Percentiles rank a stretch among this genome's conserved stretches.
These are phyloP conservation scores for Nicotiana undulata DNA, from an alignment of 257 asterid genomes.

Conservation along the genomic window DNA sequence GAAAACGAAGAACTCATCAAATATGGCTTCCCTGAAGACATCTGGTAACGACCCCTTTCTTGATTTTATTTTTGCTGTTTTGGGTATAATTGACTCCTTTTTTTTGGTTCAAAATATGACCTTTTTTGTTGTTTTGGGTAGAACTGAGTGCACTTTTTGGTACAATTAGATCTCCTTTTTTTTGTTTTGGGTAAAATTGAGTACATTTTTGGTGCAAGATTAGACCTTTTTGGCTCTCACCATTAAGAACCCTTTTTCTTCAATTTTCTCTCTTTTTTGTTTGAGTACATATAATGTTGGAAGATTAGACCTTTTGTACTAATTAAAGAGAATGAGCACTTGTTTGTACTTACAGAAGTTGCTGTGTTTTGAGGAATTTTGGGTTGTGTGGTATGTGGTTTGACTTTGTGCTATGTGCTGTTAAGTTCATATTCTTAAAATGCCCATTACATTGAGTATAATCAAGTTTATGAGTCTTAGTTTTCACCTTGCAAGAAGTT, in stretches of 20 bases:
- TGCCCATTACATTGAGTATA: not conserved
- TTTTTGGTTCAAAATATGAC: not conserved
- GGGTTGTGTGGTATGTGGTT: not conserved
- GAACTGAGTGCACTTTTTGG: not conserved
- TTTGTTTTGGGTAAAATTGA: not conserved
- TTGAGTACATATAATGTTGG: not conserved
- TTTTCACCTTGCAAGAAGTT: too few species aligned
- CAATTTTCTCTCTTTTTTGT: too few species aligned
- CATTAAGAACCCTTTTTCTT: too few species aligned
- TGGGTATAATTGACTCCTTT: not conserved
- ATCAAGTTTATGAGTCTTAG: too few species aligned
- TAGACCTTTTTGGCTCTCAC: not conserved
- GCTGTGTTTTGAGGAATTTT: not conserved
- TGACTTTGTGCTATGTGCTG: not conserved
- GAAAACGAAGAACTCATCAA: constrained; percentile 98
- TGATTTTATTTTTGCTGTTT: not conserved
- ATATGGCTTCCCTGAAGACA: constrained; percentile 79
- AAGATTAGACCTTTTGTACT: not conserved
- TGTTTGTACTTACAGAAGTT: not conserved
- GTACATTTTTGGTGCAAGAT: not conserved
- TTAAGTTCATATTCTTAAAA: not conserved
- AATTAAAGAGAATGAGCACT: not conserved
- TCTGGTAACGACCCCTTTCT: constrained; percentile 44
- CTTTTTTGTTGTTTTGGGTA: not conserved
- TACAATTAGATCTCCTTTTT: not conserved